Evolutionary conservation across 352 stramenopile genomes (phyloP).

Genomic region (Sclerospora graminicola): DNA sequence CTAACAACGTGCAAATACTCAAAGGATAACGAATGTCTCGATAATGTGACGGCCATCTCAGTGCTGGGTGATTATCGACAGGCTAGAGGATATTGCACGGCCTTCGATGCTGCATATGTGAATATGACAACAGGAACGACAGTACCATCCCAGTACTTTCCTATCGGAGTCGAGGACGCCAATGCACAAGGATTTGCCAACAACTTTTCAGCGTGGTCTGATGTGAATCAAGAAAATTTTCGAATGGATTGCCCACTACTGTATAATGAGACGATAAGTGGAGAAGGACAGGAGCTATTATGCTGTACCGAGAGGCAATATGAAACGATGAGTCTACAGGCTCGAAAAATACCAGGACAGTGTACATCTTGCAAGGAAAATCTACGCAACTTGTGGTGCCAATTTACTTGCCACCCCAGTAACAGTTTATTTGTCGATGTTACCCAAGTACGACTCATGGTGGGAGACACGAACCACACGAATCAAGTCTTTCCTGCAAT

Average conservation of each 20-base stretch:
- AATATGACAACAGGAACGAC: slow-evolving; percentile 26
- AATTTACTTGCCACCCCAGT: slow-evolving; percentile 69
- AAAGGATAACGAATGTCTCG: slow-evolving; percentile 40
- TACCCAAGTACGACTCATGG: slow-evolving; percentile 49
- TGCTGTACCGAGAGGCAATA: slow-evolving; percentile 81
- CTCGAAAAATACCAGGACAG: slow-evolving; percentile 43
- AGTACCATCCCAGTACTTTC: slow-evolving; percentile 52
- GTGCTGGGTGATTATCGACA: slow-evolving; percentile 48
- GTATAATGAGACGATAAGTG: slow-evolving; percentile 47
- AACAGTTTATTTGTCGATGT: slow-evolving; percentile 73
- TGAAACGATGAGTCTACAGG: slow-evolving; percentile 38
- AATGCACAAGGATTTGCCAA: slow-evolving; percentile 48
- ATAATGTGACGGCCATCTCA: slow-evolving; percentile 34
- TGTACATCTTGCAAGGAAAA: slow-evolving; percentile 70
- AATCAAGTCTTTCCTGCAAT: slow-evolving; percentile 53
- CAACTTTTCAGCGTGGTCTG: slow-evolving; percentile 61
- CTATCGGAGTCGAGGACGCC: slow-evolving; percentile 45
- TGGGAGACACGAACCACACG: slow-evolving; percentile 32
- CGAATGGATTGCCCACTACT: slow-evolving; percentile 55
- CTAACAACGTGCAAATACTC: slow-evolving; percentile 65
- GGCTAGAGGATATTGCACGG: slow-evolving; percentile 33
- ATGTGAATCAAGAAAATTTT: slow-evolving; percentile 49
- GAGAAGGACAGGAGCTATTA: slow-evolving; percentile 37
- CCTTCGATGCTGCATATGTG: slow-evolving; percentile 60
- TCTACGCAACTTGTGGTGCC: slow-evolving; percentile 69